These are phyloP conservation scores for Parathielavia hyrcaniae DNA, from an alignment of 495 filamentous ascomycete species.

Conservation along the genomic window DNA sequence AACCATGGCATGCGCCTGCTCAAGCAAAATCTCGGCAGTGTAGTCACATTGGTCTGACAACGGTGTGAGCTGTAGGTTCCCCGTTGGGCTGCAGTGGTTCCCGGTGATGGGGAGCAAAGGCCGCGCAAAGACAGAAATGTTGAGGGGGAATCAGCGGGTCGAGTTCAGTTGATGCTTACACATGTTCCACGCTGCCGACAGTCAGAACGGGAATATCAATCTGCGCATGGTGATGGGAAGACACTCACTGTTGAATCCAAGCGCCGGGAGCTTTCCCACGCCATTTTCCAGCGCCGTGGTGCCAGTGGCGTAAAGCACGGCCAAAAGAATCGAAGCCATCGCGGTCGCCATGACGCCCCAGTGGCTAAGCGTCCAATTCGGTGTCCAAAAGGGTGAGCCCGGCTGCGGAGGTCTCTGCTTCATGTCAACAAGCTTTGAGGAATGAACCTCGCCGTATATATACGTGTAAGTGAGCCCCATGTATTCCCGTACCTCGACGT, in stretches of 20 bases:
- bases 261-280: slow-evolving; percentile 10
- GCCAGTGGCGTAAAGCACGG: not conserved
- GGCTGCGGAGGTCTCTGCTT: not conserved
- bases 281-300: slow-evolving; percentile 8
- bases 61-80: too few relatives aligned
- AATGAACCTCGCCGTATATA: not conserved
- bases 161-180: not conserved
- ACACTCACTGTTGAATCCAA: slow-evolving; percentile 13
- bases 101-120: too few relatives aligned
- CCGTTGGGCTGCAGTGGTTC: too few relatives aligned
- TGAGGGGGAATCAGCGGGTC: too few relatives aligned
- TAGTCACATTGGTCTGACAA: slow-evolving; percentile 9
- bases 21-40: slow-evolving; percentile 2
- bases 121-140: too few relatives aligned
- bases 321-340: not conserved
- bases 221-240: not conserved
- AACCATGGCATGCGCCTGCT: slow-evolving; percentile 9
- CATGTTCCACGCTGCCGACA: slow-evolving; percentile 1
- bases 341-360: not conserved
- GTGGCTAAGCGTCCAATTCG: not conserved
- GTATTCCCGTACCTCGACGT: too few relatives aligned
- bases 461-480: not conserved
- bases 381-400: not conserved
- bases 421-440: not conserved
- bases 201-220: not conserved